Percentiles rank a stretch among this genome's conserved stretches.
Conservation (phyloP, 108 stramenopile species). For the Conticribra weissflogii region DNA sequence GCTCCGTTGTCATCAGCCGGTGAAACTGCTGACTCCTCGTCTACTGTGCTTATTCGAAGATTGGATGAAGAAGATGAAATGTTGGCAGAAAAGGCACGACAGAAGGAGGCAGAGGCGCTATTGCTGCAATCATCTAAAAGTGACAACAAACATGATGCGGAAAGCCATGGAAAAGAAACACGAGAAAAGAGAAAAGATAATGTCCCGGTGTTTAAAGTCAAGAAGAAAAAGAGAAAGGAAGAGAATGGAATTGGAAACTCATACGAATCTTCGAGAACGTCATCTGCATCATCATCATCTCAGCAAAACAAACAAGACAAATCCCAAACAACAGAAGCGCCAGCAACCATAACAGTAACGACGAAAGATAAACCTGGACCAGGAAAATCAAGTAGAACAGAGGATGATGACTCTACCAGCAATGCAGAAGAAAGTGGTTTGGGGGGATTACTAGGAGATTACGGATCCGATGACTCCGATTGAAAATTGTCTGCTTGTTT, state of each 20-base stretch:
- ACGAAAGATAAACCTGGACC: slow-evolving; percentile 12
- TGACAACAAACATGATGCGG: background rate
- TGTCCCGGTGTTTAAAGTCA: slow-evolving; percentile 55
- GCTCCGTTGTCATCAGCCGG: slow-evolving; percentile 8
- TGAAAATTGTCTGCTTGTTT: too few species aligned
- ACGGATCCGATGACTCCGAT: too few species aligned
- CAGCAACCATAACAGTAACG: slow-evolving; percentile 7
- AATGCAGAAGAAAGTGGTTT: slow-evolving; percentile 33
- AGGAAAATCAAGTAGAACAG: too few species aligned
- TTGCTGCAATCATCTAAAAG: slow-evolving; percentile 47
- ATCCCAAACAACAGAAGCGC: background rate
- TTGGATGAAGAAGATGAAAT: slow-evolving; percentile 72
- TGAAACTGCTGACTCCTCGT: background rate
- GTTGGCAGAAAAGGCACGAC: slow-evolving; percentile 57
- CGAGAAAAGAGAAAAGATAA: slow-evolving; percentile 15
- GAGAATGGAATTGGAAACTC: background rate
- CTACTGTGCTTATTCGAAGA: slow-evolving; percentile 32
- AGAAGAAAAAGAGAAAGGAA: slow-evolving; percentile 42
- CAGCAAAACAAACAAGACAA: slow-evolving; percentile 16
- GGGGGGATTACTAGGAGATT: slow-evolving; percentile 65
- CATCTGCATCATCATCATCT: too few species aligned
- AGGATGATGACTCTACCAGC: background rate
- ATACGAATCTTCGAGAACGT: too few species aligned
- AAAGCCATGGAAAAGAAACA: too few species aligned
- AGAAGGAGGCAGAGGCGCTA: slow-evolving; percentile 45